Evolutionary conservation across 345 rosid species (phyloP).

Genomic region (Anastatica hierochuntica): DNA sequence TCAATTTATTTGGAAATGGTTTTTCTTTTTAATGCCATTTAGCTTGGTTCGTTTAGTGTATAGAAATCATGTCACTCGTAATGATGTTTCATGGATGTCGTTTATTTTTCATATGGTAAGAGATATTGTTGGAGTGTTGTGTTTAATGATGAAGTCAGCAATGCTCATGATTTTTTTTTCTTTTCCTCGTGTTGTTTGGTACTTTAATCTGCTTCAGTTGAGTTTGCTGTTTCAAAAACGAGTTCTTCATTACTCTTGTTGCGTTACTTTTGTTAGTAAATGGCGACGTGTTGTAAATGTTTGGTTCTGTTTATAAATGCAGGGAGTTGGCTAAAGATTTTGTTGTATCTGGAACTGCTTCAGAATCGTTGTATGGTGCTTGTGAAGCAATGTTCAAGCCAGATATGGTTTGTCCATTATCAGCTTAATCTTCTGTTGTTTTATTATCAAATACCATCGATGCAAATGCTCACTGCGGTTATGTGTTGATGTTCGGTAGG

Average conservation of each 20-base stretch:
- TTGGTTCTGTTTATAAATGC: slow-evolving; percentile 9
- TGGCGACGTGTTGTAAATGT: background rate
- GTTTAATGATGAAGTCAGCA: background rate
- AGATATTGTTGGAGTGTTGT: background rate
- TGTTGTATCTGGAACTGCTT: slow-evolving; percentile 91
- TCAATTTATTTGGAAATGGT: background rate
- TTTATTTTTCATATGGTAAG: background rate
- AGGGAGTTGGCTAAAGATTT: slow-evolving; percentile 96
- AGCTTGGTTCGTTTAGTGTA: background rate
- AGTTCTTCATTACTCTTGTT: background rate
- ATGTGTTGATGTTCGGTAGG: background rate
- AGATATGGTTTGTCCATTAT: slow-evolving; percentile 55
- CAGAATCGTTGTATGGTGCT: slow-evolving; percentile 94
- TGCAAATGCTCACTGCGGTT: background rate
- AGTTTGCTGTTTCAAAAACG: background rate
- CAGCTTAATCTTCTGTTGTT: background rate
- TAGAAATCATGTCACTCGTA: background rate
- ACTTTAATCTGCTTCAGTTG: no score
- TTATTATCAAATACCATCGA: background rate
- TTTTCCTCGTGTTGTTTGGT: no score
- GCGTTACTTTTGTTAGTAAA: background rate
- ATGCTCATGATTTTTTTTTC: background rate
- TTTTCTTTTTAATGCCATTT: no score
- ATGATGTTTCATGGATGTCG: background rate
- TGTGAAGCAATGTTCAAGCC: slow-evolving; percentile 93